These are phyloP conservation scores for Calonectria pteridis DNA, from an alignment of 2,329 filamentous ascomycete species.

Conservation along the genomic window DNA sequence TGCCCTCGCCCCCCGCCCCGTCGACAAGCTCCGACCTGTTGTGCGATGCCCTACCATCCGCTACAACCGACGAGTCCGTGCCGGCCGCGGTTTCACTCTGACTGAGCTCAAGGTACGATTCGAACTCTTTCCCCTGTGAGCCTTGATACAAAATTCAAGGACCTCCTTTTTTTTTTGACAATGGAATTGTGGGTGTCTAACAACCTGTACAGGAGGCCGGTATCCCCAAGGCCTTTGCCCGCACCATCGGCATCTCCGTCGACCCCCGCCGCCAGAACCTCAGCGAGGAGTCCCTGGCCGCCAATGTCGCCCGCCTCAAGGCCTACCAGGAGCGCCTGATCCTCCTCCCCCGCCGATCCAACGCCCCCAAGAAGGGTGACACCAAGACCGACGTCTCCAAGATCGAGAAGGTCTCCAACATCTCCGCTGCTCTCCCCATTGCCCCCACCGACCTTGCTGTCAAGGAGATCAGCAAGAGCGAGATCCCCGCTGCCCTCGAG, in stretches of 20 bases:
- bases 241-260: conserved; percentile 97
- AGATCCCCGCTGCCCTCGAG: conserved; percentile 80
- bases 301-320: conserved; percentile 98
- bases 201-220: conserved; percentile 81
- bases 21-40: conserved; percentile 96
- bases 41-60: conserved; percentile 98
- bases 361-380: conserved; percentile 94
- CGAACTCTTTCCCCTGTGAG: background rate
- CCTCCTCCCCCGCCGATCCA: conserved; percentile 95
- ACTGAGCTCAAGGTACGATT: conserved; percentile 93
- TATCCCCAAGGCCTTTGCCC: conserved; percentile 92
- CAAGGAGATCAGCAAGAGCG: conserved; percentile 84
- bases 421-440: conserved; percentile 76
- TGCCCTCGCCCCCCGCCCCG: conserved; percentile 92
- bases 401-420: conserved; percentile 67
- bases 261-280: conserved; percentile 98
- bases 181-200: conserved; percentile 46
- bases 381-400: conserved; percentile 84
- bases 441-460: conserved; percentile 74
- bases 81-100: conserved; percentile 97
- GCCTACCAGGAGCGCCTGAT: conserved; percentile 97
- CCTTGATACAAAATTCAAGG: conserved; percentile 2
- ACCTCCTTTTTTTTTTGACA: background rate
- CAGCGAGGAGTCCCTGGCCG: conserved; percentile 92
- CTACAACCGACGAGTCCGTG: conserved; percentile 98